Evolutionary conservation across 2,329 filamentous ascomycete genomes (phyloP), one percentile per base, ranked within the genome.

Genomic region (Cadophora malorum): DNA sequence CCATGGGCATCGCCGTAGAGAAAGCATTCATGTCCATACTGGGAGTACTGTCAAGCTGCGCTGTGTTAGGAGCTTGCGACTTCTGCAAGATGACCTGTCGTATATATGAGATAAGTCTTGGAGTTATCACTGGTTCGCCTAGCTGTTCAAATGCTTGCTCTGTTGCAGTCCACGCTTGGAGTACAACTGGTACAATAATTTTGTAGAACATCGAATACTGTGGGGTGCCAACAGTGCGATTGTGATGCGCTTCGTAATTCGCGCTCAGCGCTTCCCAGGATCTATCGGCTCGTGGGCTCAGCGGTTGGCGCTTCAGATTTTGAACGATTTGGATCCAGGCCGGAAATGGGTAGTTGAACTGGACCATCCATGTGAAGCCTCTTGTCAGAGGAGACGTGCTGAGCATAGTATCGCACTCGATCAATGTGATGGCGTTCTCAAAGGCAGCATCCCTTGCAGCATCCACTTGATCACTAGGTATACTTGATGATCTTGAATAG

Each of bases 361-460:
- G 68, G 14, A 73, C 67, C 49, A 77, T 67, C 78, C 79, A 80
- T 38, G 72, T 65, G 52, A 76, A 79, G 31, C 73, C 67, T 67
- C 74, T 74, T 14, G 72, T 73, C 6, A 75, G 72, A 12, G 72
- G 70, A 31, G 77, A 76, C 21, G 71, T 70, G 64, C 72, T 71
- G 63, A 77, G 65, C n/a, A 77, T 73, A 12, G 75, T 76, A 64
- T 79, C 79, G 73, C 72, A 81, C 73, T 75, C 76, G 71, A 74
- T 69, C 61, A 74, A 73, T 12, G 41, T 55, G 28, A 76, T 61
- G 7, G 74, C 72, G 62, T 73, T n/a, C 2, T 67, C 70, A 77
- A 80, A 65, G 75, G 80, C 59, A 71, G 71, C 23, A 76, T 77
- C 64, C 77, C 71, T 67, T 67, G 73, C 71, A 9, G 68, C 67